Evolutionary conservation across 2,329 filamentous ascomycete species (phyloP), one percentile per base, ranked within the genome.

Genomic region (Diaporthe vaccinii): DNA sequence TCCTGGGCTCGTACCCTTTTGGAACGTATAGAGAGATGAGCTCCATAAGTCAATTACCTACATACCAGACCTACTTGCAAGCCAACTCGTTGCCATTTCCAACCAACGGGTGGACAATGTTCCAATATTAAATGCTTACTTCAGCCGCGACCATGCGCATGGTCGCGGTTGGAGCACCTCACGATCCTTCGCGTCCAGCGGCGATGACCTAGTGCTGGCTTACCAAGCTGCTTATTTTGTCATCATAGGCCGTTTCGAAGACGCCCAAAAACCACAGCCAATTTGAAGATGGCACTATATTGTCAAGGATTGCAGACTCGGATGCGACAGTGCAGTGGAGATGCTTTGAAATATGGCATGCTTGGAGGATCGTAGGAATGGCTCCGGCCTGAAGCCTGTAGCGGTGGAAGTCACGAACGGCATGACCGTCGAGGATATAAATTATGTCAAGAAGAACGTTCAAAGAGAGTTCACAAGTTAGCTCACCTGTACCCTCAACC

Each of bases 181-280:
- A 25, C 3, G 61, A 67, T 67, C 61, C 61, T 67, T 67, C 41
- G 61, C 61, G 61, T 10, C 2, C 20, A 17, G 28, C 61, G 44
- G 31, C 4, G n/a, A 3, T 53, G 17, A 20, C 44, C 20, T 17
- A 36, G 14, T 61, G 41, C 20, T 7, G 31, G 62, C 62, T 68
- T 51, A 68, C 44, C 62, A 68, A 51, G 62, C 44, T 68, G 44
- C 28, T 34, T 51, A 36, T 31, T 51, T 68, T 51, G 62, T 68
- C 44, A 68, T 51, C 62, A 68, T 12, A 36, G 20, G 44, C 28
- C 20, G 41, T 8, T 10, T 25, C 31, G 6, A 68, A 22, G 17
- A 62, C 7, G 6, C 4, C 25, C 22, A 20, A 49, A 67, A 51
- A 22, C 41, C 25, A 9, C 20, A 67, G 17, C 17, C 20, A n/a